Evolutionary conservation across 805 yeast genomes (phyloP).

Genomic region (Dipodascus geniculatus): DNA sequence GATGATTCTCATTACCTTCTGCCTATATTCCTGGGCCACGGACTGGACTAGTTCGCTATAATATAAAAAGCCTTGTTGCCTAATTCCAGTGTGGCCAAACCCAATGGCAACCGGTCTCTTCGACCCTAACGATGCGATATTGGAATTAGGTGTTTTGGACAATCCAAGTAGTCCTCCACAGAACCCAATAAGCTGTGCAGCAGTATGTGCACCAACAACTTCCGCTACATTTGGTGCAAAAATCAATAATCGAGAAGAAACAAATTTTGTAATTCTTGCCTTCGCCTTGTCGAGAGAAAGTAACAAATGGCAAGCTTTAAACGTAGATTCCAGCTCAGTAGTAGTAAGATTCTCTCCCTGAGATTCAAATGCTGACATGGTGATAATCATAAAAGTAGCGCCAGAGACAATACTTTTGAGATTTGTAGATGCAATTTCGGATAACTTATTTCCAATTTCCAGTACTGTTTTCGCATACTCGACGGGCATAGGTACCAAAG

Average conservation of each 20-base stretch:
- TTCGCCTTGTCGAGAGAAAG: constrained; percentile 34
- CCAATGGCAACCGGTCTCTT: constrained; percentile 30
- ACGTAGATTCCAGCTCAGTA: constrained; percentile 29
- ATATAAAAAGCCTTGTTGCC: constrained; percentile 63
- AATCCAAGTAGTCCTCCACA: constrained; percentile 59
- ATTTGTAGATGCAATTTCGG: constrained; percentile 20
- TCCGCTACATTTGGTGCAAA: constrained; percentile 75
- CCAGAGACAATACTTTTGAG: constrained; percentile 36
- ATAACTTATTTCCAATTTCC: constrained; percentile 39
- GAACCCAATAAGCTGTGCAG: constrained; percentile 60
- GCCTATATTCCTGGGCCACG: constrained; percentile 46
- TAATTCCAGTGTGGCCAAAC: constrained; percentile 34
- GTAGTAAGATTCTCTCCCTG: constrained; percentile 24
- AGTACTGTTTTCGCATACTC: constrained; percentile 46
- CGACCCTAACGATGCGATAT: constrained; percentile 67
- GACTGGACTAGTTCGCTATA: constrained; percentile 45
- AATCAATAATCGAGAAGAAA: constrained; percentile 41
- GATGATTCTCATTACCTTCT: constrained; percentile 64
- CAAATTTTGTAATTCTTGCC: constrained; percentile 36
- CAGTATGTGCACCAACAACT: constrained; percentile 57
- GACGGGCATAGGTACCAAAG: constrained; percentile 47
- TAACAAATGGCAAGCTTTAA: constrained; percentile 37
- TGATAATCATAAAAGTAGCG: constrained; percentile 59
- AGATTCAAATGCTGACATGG: constrained; percentile 58
- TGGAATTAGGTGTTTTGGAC: constrained; percentile 69